phyloP scores from a whole-genome alignment of 306 rosid species.

The Lathyrus oleraceus region DNA sequence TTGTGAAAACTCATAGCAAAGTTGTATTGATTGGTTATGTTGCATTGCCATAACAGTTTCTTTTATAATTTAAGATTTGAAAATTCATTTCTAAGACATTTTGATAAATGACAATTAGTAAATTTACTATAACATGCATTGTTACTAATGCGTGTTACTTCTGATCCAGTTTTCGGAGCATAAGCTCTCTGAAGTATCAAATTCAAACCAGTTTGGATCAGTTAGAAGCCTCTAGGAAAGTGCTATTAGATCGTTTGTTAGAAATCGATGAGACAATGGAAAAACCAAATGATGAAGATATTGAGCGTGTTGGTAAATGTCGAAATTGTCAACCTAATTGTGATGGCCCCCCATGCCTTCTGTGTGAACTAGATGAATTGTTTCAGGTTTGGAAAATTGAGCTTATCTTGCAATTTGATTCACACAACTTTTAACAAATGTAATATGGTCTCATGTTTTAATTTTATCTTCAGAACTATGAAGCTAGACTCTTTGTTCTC shows the following conservation, averaged over 20 bases:
- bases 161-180: conserved; percentile 71
- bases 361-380: conserved; percentile 80
- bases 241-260: conserved; percentile 70
- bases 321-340: conserved; percentile 69
- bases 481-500: conserved; percentile 84
- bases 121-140: conserved; percentile 15
- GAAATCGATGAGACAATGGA: conserved; percentile 84
- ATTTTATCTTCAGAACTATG: conserved; percentile 63
- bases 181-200: conserved; percentile 72
- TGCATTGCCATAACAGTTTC: conserved; percentile 1
- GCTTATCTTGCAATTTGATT: conserved; percentile 38
- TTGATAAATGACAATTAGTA: conserved; percentile 23
- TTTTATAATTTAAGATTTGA: conserved; percentile 28
- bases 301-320: conserved; percentile 79
- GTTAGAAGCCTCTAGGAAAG: conserved; percentile 76
- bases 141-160: conserved; percentile 34
- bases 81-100: conserved; percentile 17
- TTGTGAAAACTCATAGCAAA: conserved; percentile 12
- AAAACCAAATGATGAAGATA: conserved; percentile 82
- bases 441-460: conserved; percentile 24
- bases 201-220: conserved; percentile 87
- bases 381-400: conserved; percentile 65
- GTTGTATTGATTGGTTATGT: conserved; percentile 22
- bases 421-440: conserved; percentile 1
- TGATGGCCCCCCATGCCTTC: conserved; percentile 77